A percentile compares a stretch with the other conserved stretches of the same genome.
These are phyloP conservation scores for Coleophoma crateriformis DNA, from an alignment of 2,329 filamentous ascomycete genomes.

Conservation along the genomic window DNA sequence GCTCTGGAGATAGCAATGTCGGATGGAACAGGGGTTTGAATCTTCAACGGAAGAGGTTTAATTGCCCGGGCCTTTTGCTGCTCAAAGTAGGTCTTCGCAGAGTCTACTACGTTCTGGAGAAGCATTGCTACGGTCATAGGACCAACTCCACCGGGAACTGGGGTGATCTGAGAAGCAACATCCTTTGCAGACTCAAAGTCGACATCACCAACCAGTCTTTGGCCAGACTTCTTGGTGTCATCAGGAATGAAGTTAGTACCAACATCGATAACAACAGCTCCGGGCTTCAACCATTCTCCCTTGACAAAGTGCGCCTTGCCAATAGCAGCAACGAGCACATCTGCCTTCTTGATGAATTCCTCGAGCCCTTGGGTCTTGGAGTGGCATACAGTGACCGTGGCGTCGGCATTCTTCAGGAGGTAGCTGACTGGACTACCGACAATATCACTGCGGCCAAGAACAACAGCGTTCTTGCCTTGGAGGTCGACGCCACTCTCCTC, in stretches of 20 bases:
- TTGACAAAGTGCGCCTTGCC: conserved; percentile 83
- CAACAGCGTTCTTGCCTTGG: conserved; percentile 87
- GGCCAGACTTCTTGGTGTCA: conserved; percentile 82
- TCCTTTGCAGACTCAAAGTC: conserved; percentile 80
- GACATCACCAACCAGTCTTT: conserved; percentile 90
- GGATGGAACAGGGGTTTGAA: conserved; percentile 79
- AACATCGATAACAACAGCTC: conserved; percentile 94
- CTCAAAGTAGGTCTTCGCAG: conserved; percentile 76
- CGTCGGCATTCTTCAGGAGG: conserved; percentile 89
- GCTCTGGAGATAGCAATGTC: conserved; percentile 89
- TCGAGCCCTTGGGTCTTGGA: conserved; percentile 74
- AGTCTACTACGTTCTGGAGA: conserved; percentile 88
- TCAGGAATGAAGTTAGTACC: conserved; percentile 96
- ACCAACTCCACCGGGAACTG: conserved; percentile 92
- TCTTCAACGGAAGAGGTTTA: conserved; percentile 75
- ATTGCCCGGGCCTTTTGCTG: conserved; percentile 76
- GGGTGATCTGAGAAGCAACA: conserved; percentile 89
- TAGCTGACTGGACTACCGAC: conserved; percentile 97
- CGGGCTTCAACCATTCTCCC: conserved; percentile 92
- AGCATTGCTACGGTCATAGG: conserved; percentile 99
- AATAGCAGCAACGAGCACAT: conserved; percentile 89
- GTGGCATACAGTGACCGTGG: conserved; percentile 95
- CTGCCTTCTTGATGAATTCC: conserved; percentile 73
- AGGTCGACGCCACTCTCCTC: conserved; percentile 78
- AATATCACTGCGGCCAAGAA: conserved; percentile 92